A percentile compares a stretch with the other conserved stretches of the same genome.
These are phyloP conservation scores for Aspergillus puulaauensis DNA, from an alignment of 2,329 filamentous ascomycete genomes.

Conservation along the genomic window DNA sequence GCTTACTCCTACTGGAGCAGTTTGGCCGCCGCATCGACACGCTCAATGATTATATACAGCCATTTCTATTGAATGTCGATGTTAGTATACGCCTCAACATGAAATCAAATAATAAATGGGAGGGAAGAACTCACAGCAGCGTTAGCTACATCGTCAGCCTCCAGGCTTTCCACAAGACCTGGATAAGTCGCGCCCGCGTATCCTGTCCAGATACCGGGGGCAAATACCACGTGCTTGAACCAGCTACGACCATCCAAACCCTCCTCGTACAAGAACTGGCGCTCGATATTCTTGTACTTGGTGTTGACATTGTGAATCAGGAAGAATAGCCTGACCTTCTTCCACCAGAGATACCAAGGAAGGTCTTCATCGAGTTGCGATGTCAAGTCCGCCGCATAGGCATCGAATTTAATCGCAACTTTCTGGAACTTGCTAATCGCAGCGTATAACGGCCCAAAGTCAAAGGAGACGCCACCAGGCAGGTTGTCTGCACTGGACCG, in stretches of 20 bases:
- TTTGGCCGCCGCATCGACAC: slow-evolving; percentile 32
- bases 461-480: slow-evolving; percentile 27
- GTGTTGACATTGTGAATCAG: slow-evolving; percentile 68
- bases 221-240: slow-evolving; percentile 96
- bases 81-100: not conserved
- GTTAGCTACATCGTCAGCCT: slow-evolving; percentile 48
- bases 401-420: slow-evolving; percentile 53
- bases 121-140: slow-evolving; percentile 50
- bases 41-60: slow-evolving; percentile 38
- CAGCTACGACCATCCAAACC: slow-evolving; percentile 78
- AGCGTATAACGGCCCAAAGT: slow-evolving; percentile 49
- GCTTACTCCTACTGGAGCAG: slow-evolving; percentile 24
- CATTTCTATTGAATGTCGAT: slow-evolving; percentile 39
- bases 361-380: slow-evolving; percentile 55
- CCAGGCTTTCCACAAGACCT: slow-evolving; percentile 62
- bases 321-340: slow-evolving; percentile 63
- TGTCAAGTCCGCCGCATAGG: slow-evolving; percentile 47
- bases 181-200: slow-evolving; percentile 74
- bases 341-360: slow-evolving; percentile 77
- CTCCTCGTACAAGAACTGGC: slow-evolving; percentile 71
- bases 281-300: slow-evolving; percentile 81
- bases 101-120: not conserved
- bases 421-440: slow-evolving; percentile 51
- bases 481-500: slow-evolving; percentile 27
- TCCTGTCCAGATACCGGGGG: slow-evolving; percentile 86